Percentiles rank a stretch among this genome's conserved stretches.
Conservation (phyloP, 805 yeast genomes). For the Kazachstania africana region DNA sequence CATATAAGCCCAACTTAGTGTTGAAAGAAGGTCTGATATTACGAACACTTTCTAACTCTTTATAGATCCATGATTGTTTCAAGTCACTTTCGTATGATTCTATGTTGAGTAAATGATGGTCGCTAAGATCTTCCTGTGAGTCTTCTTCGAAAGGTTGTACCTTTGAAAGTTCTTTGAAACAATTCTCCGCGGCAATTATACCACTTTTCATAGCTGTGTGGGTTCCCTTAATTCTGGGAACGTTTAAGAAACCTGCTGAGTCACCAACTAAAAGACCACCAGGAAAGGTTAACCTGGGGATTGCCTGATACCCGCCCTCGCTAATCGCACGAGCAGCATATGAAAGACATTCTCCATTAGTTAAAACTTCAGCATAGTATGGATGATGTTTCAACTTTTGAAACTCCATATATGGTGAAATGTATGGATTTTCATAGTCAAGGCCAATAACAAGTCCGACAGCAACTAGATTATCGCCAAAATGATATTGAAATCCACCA, state of each 20-base stretch:
- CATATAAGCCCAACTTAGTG: slow-evolving; percentile 58
- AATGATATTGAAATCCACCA: slow-evolving; percentile 95
- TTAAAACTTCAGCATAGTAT: slow-evolving; percentile 56
- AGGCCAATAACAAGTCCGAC: slow-evolving; percentile 92
- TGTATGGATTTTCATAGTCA: slow-evolving; percentile 89
- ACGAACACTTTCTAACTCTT: slow-evolving; percentile 76
- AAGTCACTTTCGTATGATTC: slow-evolving; percentile 51
- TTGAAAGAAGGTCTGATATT: slow-evolving; percentile 89
- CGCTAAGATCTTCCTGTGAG: slow-evolving; percentile 16
- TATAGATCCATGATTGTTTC: slow-evolving; percentile 71
- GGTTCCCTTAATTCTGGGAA: slow-evolving; percentile 94
- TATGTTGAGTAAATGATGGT: slow-evolving; percentile 36
- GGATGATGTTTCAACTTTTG: slow-evolving; percentile 92
- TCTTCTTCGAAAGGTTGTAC: slow-evolving; percentile 32
- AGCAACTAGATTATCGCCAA: slow-evolving; percentile 83
- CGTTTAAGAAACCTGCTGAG: slow-evolving; percentile 93
- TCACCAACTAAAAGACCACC: slow-evolving; percentile 96
- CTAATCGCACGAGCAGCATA: slow-evolving; percentile 94
- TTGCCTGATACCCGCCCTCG: slow-evolving; percentile 93
- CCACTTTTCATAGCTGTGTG: slow-evolving; percentile 97
- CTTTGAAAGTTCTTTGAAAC: slow-evolving; percentile 42
- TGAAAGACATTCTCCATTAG: slow-evolving; percentile 85
- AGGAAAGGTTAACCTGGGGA: slow-evolving; percentile 84
- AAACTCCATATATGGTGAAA: slow-evolving; percentile 92
- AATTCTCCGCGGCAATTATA: slow-evolving; percentile 83